Evolutionary conservation across 2,329 filamentous ascomycete species (phyloP).

Genomic region (Aaosphaeria arxii): DNA sequence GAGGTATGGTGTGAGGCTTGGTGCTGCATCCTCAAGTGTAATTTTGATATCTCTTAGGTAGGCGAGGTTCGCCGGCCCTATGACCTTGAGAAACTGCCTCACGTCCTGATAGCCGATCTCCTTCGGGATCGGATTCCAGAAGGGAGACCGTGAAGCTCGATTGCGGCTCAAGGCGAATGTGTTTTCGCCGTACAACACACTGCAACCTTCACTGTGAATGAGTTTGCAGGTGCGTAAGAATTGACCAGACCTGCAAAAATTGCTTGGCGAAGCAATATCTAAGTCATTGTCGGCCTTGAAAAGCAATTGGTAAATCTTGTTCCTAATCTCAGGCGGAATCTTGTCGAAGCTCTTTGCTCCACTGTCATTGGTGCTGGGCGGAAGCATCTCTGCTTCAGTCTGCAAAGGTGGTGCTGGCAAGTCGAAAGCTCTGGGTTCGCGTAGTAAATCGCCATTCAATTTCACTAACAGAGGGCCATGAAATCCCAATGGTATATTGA

Average conservation of each 20-base stretch:
- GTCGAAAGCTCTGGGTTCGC: not conserved
- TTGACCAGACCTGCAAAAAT: slow-evolving; percentile 42
- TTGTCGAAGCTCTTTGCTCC: slow-evolving; percentile 19
- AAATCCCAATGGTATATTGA: slow-evolving; percentile 46
- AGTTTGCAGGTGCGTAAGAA: slow-evolving; percentile 47
- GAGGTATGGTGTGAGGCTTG: slow-evolving; percentile 37
- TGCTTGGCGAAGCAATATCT: slow-evolving; percentile 32
- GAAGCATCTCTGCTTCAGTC: too few species aligned
- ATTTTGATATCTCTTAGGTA: slow-evolving; percentile 47
- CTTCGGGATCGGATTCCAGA: slow-evolving; percentile 40
- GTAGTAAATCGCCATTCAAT: not conserved
- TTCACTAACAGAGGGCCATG: slow-evolving; percentile 45
- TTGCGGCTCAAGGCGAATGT: slow-evolving; percentile 45
- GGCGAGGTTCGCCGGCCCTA: slow-evolving; percentile 46
- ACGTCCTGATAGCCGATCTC: slow-evolving; percentile 49
- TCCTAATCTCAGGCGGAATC: slow-evolving; percentile 44
- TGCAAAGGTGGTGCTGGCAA: too few species aligned
- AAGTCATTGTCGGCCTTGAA: slow-evolving; percentile 37
- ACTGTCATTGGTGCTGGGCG: too few species aligned
- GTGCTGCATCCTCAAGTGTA: slow-evolving; percentile 45
- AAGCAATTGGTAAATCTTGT: slow-evolving; percentile 45
- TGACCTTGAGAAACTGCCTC: slow-evolving; percentile 45
- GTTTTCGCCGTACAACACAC: slow-evolving; percentile 51
- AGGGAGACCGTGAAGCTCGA: slow-evolving; percentile 34
- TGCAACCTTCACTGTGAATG: slow-evolving; percentile 45